Percentiles rank a stretch among this genome's conserved stretches.
Evolutionary conservation across 768 basidiomycete genomes (phyloP).

Genomic region (Serendipita vermifera): DNA sequence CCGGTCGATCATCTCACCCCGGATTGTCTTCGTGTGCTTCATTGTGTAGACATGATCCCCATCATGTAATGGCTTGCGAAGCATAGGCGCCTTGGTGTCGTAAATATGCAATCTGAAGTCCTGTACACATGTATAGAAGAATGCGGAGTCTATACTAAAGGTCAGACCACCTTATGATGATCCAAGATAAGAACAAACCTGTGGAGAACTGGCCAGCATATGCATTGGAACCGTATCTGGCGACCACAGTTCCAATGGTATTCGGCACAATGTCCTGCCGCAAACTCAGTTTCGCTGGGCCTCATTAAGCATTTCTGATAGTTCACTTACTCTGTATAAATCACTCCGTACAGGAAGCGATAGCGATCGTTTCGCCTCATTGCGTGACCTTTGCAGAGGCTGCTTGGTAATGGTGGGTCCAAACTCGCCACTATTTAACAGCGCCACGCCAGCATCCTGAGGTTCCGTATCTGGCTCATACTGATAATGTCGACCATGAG

Average conservation of each 20-base stretch:
- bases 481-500: slow-evolving; percentile 21
- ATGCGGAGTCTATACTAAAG: slow-evolving; percentile 53
- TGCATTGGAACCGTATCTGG: slow-evolving; percentile 55
- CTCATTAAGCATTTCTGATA: slow-evolving; percentile 33
- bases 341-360: slow-evolving; percentile 35
- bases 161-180: slow-evolving; percentile 10
- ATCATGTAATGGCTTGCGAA: slow-evolving; percentile 14
- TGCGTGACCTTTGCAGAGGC: slow-evolving; percentile 29
- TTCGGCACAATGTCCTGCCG: slow-evolving; percentile 63
- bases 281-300: background rate
- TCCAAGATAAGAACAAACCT: slow-evolving; percentile 29
- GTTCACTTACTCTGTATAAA: slow-evolving; percentile 39
- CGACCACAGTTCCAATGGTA: slow-evolving; percentile 65
- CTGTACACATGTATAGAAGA: slow-evolving; percentile 77
- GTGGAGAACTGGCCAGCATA: slow-evolving; percentile 78
- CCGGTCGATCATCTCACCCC: no score
- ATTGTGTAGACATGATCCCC: slow-evolving; percentile 38
- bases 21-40: slow-evolving; percentile 48
- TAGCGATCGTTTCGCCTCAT: background rate
- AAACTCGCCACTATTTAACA: slow-evolving; percentile 70
- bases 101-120: slow-evolving; percentile 88
- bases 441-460: slow-evolving; percentile 44
- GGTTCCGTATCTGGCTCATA: slow-evolving; percentile 40
- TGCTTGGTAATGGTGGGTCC: slow-evolving; percentile 42
- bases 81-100: slow-evolving; percentile 45